Evolutionary conservation across 176 grass and related monocot species (phyloP).

Genomic region (Aegilops speltoides): DNA sequence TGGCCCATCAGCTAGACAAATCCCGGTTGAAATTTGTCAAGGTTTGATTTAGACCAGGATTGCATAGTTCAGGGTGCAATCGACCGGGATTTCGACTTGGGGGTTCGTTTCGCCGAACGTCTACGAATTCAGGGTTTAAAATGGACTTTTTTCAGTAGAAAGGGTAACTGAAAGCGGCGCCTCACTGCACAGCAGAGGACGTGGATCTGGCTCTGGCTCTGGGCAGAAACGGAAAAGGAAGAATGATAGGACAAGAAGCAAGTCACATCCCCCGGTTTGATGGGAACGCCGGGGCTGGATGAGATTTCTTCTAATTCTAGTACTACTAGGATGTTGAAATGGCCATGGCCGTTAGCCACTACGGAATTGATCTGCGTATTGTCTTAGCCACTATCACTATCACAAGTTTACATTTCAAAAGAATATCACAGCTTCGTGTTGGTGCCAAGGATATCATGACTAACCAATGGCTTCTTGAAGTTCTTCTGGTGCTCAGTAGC

Average conservation of each 20-base stretch:
- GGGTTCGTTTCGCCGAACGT: too few species aligned
- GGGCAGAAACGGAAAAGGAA: not conserved
- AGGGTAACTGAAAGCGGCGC: conserved; percentile 20
- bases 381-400: too few species aligned
- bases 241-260: not conserved
- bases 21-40: too few species aligned
- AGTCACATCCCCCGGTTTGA: not conserved
- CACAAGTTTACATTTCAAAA: not conserved
- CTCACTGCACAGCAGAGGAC: not conserved
- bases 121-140: too few species aligned
- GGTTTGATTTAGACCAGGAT: too few species aligned
- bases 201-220: not conserved
- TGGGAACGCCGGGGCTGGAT: not conserved
- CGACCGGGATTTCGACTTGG: too few species aligned
- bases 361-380: too few species aligned
- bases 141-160: too few species aligned
- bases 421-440: not conserved
- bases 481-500: not conserved
- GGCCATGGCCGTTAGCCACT: not conserved
- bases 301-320: not conserved
- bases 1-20: too few species aligned
- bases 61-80: too few species aligned
- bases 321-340: not conserved
- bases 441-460: not conserved
- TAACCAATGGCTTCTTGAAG: not conserved